phyloP scores from a whole-genome alignment of 805 yeast genomes.

The Hanseniaspora hatyaiensis region DNA sequence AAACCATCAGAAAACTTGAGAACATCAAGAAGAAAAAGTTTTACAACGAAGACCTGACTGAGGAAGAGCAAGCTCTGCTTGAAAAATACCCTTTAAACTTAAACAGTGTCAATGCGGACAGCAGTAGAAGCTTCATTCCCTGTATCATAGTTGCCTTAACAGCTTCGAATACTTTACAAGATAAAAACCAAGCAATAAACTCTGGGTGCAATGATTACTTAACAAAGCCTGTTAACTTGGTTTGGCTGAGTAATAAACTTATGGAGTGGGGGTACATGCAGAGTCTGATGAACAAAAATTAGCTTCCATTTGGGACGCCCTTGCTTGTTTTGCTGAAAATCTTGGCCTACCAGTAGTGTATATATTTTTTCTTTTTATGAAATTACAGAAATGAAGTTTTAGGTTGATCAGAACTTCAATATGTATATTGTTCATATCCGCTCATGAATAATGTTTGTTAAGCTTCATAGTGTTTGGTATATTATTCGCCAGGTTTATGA shows the following conservation, averaged over 20 bases:
- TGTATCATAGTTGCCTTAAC: constrained; percentile 97
- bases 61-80: constrained; percentile 22
- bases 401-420: too few relatives aligned
- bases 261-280: constrained; percentile 99
- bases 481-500: too few relatives aligned
- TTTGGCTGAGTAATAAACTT: constrained; percentile 87
- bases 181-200: constrained; percentile 78
- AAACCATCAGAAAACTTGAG: constrained; percentile 79
- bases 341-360: too few relatives aligned
- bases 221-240: constrained; percentile 89
- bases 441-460: too few relatives aligned
- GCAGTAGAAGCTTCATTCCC: constrained; percentile 52
- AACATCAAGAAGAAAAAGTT: constrained; percentile 29
- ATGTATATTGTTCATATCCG: too few relatives aligned
- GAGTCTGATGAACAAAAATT: constrained; percentile 59
- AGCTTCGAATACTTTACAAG: constrained; percentile 76
- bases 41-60: constrained; percentile 42
- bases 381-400: too few relatives aligned
- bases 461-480: too few relatives aligned
- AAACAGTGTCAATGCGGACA: constrained; percentile 26
- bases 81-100: constrained; percentile 22
- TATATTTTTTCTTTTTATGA: too few relatives aligned
- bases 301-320: background rate
- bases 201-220: constrained; percentile 97
- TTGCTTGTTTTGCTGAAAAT: too few relatives aligned